Evolutionary conservation across 176 grass and related monocot genomes (phyloP).

Genomic region (Oryza glaberrima): DNA sequence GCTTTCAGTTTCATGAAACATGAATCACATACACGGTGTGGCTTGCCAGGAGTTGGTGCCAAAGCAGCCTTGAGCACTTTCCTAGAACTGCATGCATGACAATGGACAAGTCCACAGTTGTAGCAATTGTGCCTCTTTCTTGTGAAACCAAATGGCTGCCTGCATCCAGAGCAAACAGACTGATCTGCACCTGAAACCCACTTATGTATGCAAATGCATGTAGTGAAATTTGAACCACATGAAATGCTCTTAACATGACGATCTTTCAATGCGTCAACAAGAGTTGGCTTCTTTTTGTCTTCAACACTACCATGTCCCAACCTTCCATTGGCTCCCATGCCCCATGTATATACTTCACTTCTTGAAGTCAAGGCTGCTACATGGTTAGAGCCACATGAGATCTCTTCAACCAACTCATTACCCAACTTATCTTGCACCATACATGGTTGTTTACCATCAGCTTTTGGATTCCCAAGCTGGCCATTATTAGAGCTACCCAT

Average conservation of each 20-base stretch:
- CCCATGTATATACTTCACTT: constrained; percentile 96
- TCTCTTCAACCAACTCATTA: constrained; percentile 82
- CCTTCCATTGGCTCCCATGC: constrained; percentile 89
- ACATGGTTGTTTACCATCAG: constrained; percentile 74
- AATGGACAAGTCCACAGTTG: constrained; percentile 80
- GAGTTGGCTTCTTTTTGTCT: constrained; percentile 72
- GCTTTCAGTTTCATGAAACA: constrained; percentile 90
- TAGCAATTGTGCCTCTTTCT: constrained; percentile 94
- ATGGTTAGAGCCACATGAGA: constrained; percentile 62
- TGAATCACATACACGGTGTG: constrained; percentile 94
- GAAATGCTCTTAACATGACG: constrained; percentile 95
- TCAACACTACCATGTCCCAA: constrained; percentile 82
- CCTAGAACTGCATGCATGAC: constrained; percentile 90
- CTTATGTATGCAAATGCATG: constrained; percentile 99
- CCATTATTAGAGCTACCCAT: constrained; percentile 83
- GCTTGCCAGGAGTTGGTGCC: constrained; percentile 89
- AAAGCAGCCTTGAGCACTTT: constrained; percentile 89
- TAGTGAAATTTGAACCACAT: constrained; percentile 94
- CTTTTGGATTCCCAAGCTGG: constrained; percentile 77
- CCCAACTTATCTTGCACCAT: constrained; percentile 65
- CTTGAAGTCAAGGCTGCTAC: constrained; percentile 79
- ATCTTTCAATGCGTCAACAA: constrained; percentile 84
- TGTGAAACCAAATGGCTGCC: constrained; percentile 94
- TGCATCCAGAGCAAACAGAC: constrained; percentile 87
- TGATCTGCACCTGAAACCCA: constrained; percentile 94